Evolutionary conservation across 1,284 basidiomycete species (phyloP).

Genomic region (Fomitopsis palustris): DNA sequence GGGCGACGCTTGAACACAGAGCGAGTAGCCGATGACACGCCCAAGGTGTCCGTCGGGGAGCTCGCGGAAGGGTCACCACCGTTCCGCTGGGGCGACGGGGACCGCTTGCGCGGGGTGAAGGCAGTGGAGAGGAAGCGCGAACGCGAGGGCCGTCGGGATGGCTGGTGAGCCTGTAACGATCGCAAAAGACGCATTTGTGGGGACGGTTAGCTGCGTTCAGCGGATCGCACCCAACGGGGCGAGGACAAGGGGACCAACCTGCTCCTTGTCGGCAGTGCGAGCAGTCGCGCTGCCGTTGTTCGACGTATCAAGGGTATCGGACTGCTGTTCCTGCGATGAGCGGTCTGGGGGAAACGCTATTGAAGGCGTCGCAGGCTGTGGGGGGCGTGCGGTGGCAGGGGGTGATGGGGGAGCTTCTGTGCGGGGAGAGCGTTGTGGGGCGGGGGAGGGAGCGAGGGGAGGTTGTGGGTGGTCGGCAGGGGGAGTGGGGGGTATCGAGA

Average conservation of each 20-base stretch:
- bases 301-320: slow-evolving; percentile 5
- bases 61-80: slow-evolving; percentile 11
- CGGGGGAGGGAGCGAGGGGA: slow-evolving; percentile 7
- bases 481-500: slow-evolving; percentile 22
- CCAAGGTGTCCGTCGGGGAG: slow-evolving; percentile 11
- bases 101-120: slow-evolving; percentile 19
- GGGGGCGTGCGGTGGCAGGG: slow-evolving; percentile 4
- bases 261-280: slow-evolving; percentile 17
- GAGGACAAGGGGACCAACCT: slow-evolving; percentile 20
- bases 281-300: slow-evolving; percentile 7
- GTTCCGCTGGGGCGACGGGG: slow-evolving; percentile 22
- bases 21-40: slow-evolving; percentile 14
- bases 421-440: slow-evolving; percentile 7
- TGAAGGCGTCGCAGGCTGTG: slow-evolving; percentile 16
- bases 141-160: slow-evolving; percentile 25
- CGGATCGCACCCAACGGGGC: neutral
- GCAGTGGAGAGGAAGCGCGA: slow-evolving; percentile 24
- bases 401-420: neutral
- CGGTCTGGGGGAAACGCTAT: slow-evolving; percentile 13
- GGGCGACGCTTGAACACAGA: slow-evolving; percentile 22
- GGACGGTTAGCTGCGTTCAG: slow-evolving; percentile 5
- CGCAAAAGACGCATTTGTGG: slow-evolving; percentile 1
- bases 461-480: slow-evolving; percentile 9
- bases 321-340: neutral
- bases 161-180: slow-evolving; percentile 18